These are phyloP conservation scores for Debaryomyces subglobosus DNA, from an alignment of 1,139 yeast genomes.

Conservation along the genomic window DNA sequence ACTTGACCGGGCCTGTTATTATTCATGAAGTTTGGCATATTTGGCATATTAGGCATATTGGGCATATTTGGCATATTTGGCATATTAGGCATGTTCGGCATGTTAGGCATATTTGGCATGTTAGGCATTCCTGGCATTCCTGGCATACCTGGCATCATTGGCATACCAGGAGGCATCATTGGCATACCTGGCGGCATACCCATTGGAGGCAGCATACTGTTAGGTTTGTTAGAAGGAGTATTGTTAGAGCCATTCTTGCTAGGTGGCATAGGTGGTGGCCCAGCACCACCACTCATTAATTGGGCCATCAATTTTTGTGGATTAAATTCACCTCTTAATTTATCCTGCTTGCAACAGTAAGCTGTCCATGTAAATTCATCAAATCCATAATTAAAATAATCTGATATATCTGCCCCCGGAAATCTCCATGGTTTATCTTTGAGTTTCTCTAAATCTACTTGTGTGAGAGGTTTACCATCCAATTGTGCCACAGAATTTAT, in stretches of 20 bases:
- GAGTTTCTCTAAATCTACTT: constrained; percentile 77
- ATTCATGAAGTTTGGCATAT: constrained; percentile 20
- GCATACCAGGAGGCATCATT: constrained; percentile 25
- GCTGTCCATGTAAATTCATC: constrained; percentile 97
- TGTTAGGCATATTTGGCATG: constrained; percentile 19
- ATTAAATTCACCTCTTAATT: constrained; percentile 74
- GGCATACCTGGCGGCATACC: constrained; percentile 28
- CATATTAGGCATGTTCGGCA: constrained; percentile 21
- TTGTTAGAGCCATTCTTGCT: constrained; percentile 6
- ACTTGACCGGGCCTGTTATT: constrained; percentile 2
- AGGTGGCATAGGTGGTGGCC: constrained; percentile 12
- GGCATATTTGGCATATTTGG: constrained; percentile 18
- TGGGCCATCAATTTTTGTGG: constrained; percentile 56
- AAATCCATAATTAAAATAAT: constrained; percentile 94
- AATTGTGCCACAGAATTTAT: constrained; percentile 76
- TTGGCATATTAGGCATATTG: constrained; percentile 14
- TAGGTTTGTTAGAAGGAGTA: constrained; percentile 13
- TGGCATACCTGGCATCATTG: constrained; percentile 27
- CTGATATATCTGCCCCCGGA: constrained; percentile 94
- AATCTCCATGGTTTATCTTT: constrained; percentile 98
- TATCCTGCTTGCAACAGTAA: constrained; percentile 87
- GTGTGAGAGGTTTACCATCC: constrained; percentile 84
- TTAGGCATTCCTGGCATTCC: constrained; percentile 20
- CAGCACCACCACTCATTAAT: constrained; percentile 35
- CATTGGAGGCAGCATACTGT: constrained; percentile 26